Conservation (phyloP, 1,284 basidiomycete genomes). For the Cutaneotrichosporon cyanovorans region DNA sequence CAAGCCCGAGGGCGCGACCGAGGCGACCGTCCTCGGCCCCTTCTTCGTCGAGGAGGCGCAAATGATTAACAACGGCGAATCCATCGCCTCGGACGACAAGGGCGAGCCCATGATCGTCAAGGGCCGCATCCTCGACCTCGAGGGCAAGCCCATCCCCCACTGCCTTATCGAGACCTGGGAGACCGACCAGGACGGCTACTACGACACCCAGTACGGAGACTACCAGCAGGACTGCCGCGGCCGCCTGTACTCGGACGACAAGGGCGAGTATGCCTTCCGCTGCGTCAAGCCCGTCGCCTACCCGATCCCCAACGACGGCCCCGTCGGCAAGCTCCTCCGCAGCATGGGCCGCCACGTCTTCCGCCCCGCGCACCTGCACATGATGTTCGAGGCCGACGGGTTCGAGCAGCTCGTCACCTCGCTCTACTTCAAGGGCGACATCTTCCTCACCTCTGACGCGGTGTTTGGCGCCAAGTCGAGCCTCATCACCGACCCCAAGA, state of each 20-base stretch:
- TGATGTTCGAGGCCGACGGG: conserved; percentile 59
- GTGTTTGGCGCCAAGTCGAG: conserved; percentile 22
- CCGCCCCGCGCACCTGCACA: conserved; percentile 71
- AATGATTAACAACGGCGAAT: conserved; percentile 53
- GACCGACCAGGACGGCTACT: conserved; percentile 57
- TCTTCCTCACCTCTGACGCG: conserved; percentile 20
- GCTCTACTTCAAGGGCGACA: conserved; percentile 64
- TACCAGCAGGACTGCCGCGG: conserved; percentile 67
- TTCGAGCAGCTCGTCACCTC: conserved; percentile 66
- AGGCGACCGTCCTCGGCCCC: conserved; percentile 71
- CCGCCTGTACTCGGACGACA: conserved; percentile 54
- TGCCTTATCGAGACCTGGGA: conserved; percentile 79
- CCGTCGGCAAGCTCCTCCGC: conserved; percentile 60
- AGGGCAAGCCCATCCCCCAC: conserved; percentile 60
- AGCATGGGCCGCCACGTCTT: conserved; percentile 62
- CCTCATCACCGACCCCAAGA: conserved; percentile 14
- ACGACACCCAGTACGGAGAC: conserved; percentile 59
- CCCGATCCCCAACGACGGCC: conserved; percentile 72
- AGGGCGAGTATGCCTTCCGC: conserved; percentile 65
- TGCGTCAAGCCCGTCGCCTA: conserved; percentile 71
- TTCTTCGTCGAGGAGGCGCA: conserved; percentile 72
- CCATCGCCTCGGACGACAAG: conserved; percentile 70
- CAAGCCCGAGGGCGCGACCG: conserved; percentile 55
- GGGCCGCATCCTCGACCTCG: conserved; percentile 58
- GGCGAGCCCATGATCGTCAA: conserved; percentile 74